Conservation (phyloP, 106 monocot genomes). For the Apostasia shenzhenica region DNA sequence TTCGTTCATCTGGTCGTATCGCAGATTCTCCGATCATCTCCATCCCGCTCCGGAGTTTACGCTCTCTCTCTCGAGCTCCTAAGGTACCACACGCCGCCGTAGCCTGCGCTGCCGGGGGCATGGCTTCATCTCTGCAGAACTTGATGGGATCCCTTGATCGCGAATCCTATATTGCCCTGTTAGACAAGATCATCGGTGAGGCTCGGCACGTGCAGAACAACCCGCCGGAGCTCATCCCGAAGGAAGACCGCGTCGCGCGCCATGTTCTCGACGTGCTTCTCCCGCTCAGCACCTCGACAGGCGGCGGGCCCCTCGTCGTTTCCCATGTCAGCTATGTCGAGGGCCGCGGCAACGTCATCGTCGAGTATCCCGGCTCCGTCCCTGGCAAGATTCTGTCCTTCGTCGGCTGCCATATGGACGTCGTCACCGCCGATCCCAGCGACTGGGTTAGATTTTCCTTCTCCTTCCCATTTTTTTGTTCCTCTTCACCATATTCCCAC, state of each 20-base stretch:
- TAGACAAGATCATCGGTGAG: constrained; percentile 74
- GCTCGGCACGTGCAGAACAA: constrained; percentile 89
- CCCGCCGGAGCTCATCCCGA: constrained; percentile 80
- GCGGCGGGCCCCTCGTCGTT: constrained; percentile 77
- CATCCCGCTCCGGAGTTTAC: too few relatives aligned
- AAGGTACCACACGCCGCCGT: background rate
- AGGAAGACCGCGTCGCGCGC: constrained; percentile 74
- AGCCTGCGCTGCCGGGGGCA: background rate
- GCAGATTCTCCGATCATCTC: too few relatives aligned
- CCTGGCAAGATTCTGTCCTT: constrained; percentile 37
- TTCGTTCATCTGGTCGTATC: too few relatives aligned
- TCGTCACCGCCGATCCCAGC: constrained; percentile 75
- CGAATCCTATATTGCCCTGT: constrained; percentile 62
- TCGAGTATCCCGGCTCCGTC: constrained; percentile 84
- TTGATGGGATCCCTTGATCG: constrained; percentile 49
- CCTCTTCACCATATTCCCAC: background rate
- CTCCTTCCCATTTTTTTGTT: background rate
- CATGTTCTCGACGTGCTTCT: constrained; percentile 86
- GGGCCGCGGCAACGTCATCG: constrained; percentile 80
- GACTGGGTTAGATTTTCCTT: constrained; percentile 43
- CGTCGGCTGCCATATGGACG: constrained; percentile 98
- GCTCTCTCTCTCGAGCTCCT: background rate
- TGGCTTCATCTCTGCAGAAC: constrained; percentile 38
- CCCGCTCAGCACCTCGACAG: constrained; percentile 48
- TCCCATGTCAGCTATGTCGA: constrained; percentile 48